phyloP scores from a whole-genome alignment of 768 basidiomycete genomes.

The Leccinum longicurvipes region DNA sequence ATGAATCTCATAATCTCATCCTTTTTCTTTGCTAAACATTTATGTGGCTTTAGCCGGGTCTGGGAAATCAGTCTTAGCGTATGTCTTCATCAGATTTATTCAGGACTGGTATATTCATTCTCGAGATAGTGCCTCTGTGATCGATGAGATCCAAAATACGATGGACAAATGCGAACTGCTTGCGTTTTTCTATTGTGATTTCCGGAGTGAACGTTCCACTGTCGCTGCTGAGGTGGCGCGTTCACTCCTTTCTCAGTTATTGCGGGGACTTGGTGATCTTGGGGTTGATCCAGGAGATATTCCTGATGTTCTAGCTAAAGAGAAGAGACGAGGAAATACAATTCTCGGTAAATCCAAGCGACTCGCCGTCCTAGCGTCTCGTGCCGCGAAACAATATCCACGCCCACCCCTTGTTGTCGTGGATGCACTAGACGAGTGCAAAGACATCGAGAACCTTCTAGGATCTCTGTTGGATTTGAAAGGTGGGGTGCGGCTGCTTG shows the following conservation, averaged over 20 bases:
- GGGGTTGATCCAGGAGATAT: background rate
- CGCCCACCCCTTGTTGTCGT: conserved; percentile 5
- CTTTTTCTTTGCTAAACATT: background rate
- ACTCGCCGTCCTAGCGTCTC: background rate
- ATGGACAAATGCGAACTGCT: background rate
- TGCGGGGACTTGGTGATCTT: background rate
- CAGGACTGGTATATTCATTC: background rate
- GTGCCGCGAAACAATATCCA: background rate
- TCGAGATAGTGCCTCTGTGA: background rate
- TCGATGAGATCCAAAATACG: background rate
- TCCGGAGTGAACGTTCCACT: background rate
- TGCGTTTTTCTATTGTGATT: background rate
- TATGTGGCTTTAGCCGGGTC: background rate
- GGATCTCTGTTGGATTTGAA: background rate
- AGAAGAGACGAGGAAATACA: background rate
- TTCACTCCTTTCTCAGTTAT: background rate
- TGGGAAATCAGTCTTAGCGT: background rate
- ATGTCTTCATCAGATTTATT: background rate
- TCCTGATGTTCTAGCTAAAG: background rate
- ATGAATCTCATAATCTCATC: background rate
- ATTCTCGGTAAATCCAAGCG: background rate
- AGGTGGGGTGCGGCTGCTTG: conserved; percentile 2
- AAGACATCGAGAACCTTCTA: conserved; percentile 2
- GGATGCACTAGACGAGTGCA: conserved; percentile 19
- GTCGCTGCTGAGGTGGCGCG: background rate